Evolutionary conservation across 371 early-diverging fungal genomes (phyloP).

Genomic region (Rhizopus microsporus): DNA sequence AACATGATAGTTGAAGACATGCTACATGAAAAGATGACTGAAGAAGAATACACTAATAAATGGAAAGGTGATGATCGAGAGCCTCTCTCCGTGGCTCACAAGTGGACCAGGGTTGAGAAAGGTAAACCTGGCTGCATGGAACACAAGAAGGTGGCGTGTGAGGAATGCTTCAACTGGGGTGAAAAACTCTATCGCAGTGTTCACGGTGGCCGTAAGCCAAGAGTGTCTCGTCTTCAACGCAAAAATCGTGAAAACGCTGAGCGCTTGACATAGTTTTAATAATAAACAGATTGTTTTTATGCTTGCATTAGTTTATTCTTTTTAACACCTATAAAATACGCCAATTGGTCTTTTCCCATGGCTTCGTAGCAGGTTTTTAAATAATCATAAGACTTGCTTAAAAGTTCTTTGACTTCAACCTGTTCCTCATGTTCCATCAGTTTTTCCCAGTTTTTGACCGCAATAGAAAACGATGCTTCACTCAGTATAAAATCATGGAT

Average conservation of each 20-base stretch:
- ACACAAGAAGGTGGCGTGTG: constrained; percentile 45
- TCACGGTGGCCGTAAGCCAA: constrained; percentile 39
- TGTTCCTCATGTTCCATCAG: constrained; percentile 11
- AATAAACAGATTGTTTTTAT: not conserved
- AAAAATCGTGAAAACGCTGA: constrained; percentile 17
- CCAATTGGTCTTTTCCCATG: constrained; percentile 38
- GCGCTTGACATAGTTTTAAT: not conserved
- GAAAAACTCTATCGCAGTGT: constrained; percentile 36
- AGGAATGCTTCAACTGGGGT: constrained; percentile 53
- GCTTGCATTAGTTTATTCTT: not conserved
- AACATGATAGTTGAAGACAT: constrained; percentile 46
- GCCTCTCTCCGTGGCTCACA: constrained; percentile 41
- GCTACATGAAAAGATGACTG: constrained; percentile 39
- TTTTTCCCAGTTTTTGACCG: constrained; percentile 39
- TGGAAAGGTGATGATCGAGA: constrained; percentile 55
- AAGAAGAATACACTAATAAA: constrained; percentile 37
- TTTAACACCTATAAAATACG: constrained; percentile 25
- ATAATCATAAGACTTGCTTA: constrained; percentile 25
- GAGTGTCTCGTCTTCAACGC: constrained; percentile 25
- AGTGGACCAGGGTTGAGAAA: constrained; percentile 39
- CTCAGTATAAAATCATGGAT: constrained; percentile 27
- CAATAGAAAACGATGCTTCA: constrained; percentile 26
- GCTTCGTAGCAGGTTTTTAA: constrained; percentile 31
- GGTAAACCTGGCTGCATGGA: constrained; percentile 50
- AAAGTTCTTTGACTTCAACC: not conserved